Conservation (phyloP, 202 grass and related monocot species). For the Setaria viridis region DNA sequence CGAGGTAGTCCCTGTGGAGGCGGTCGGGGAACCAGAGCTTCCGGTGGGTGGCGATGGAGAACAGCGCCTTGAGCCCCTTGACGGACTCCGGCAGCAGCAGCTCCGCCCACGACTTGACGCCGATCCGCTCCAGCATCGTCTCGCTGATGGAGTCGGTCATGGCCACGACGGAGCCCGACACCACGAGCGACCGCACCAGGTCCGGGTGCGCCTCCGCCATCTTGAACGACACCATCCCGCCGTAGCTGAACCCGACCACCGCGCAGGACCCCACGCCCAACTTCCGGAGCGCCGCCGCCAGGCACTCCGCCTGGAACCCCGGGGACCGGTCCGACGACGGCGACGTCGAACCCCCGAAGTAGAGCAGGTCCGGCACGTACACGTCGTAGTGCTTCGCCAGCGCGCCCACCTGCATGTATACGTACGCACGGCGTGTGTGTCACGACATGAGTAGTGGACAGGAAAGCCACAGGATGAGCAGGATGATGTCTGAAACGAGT, state of each 20-base stretch:
- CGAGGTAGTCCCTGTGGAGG: slow-evolving; percentile 77
- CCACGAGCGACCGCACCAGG: slow-evolving; percentile 69
- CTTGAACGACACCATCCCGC: slow-evolving; percentile 90
- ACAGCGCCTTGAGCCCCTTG: slow-evolving; percentile 85
- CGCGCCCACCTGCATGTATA: slow-evolving; percentile 36
- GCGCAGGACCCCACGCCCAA: slow-evolving; percentile 69
- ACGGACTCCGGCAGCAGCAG: slow-evolving; percentile 86
- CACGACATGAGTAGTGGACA: neutral
- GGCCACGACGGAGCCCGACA: slow-evolving; percentile 82
- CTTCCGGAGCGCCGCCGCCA: slow-evolving; percentile 50
- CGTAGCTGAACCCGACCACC: slow-evolving; percentile 93
- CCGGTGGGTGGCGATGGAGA: slow-evolving; percentile 67
- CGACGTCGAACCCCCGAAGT: slow-evolving; percentile 82
- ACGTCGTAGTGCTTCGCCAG: slow-evolving; percentile 76
- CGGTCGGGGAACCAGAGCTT: slow-evolving; percentile 84
- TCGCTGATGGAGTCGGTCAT: slow-evolving; percentile 92
- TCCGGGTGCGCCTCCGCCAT: slow-evolving; percentile 70
- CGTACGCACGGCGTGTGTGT: no score
- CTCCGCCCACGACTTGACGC: slow-evolving; percentile 77
- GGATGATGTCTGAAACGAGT: neutral
- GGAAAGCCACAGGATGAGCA: no score
- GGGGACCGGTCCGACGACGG: slow-evolving; percentile 65
- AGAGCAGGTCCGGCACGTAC: slow-evolving; percentile 96
- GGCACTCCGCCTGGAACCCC: slow-evolving; percentile 75
- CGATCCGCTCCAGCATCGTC: slow-evolving; percentile 60